These are phyloP conservation scores for Leptographium procerum DNA, from an alignment of 2,329 filamentous ascomycete species.

Conservation along the genomic window DNA sequence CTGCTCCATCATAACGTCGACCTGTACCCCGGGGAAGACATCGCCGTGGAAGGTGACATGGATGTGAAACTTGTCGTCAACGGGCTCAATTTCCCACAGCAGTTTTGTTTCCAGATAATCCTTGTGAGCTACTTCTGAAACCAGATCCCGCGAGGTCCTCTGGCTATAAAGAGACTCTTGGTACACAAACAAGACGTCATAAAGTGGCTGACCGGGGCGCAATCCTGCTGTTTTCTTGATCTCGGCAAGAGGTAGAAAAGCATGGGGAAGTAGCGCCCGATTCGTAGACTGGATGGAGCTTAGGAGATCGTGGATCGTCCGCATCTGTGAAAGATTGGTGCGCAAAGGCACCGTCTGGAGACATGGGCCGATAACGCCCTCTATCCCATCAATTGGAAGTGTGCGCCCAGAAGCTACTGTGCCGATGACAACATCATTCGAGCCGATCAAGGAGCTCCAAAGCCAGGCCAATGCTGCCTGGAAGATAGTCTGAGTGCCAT, in stretches of 20 bases:
- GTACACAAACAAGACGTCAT: constrained; percentile 73
- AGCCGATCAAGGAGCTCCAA: constrained; percentile 52
- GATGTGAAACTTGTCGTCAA: constrained; percentile 24
- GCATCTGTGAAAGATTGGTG: constrained; percentile 41
- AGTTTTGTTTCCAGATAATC: constrained; percentile 70
- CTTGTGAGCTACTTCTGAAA: constrained; percentile 46
- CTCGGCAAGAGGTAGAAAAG: constrained; percentile 51
- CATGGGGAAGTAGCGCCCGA: constrained; percentile 52
- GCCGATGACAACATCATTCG: constrained; percentile 59
- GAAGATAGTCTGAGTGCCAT: constrained; percentile 61
- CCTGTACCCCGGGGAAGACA: constrained; percentile 41
- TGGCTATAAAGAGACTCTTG: constrained; percentile 55
- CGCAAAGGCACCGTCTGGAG: constrained; percentile 65
- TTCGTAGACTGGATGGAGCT: constrained; percentile 53
- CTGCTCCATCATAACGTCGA: constrained; percentile 47
- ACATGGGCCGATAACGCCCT: constrained; percentile 68
- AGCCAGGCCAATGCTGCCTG: constrained; percentile 61
- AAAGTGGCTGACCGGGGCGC: constrained; percentile 46
- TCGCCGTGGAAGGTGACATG: constrained; percentile 36
- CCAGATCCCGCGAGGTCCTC: constrained; percentile 13
- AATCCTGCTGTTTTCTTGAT: constrained; percentile 53
- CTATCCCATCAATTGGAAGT: constrained; percentile 56
- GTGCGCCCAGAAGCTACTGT: constrained; percentile 75
- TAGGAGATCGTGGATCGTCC: constrained; percentile 49
- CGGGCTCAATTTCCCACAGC: constrained; percentile 65